Base-by-base conservation (phyloP, 2,329 filamentous ascomycete species). In the Aspergillus floridensis region DNA sequence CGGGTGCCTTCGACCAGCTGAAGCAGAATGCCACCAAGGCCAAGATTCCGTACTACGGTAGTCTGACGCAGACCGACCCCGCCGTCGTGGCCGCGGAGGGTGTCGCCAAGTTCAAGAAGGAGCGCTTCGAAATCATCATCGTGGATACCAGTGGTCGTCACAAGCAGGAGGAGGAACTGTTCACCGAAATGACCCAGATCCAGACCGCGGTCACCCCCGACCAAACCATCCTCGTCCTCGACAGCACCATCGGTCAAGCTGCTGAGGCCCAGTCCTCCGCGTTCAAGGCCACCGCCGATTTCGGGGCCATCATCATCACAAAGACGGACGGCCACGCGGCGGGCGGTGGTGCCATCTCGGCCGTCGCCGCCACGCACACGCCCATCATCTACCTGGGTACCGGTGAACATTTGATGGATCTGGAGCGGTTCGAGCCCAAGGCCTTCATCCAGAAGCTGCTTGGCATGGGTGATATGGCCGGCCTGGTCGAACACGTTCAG, bases 11-110 rank as follows among this genome's bases (percentile, higher is more conserved):
- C 68, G 95, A 99, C 74, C 95, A 99, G 80, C 78, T 99, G 75
- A 98, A 98, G 80, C 95, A 99, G 79, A 99, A 99, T 75, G 95
- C 95, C 1, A 98, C 92, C 35, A 99, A 98, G 77, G 95, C 95
- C 53, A 98, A 98, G 81, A 98, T 99, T 55, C 95, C 95, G 10
- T 99, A 99, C 83, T 99, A 96, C 75, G 95, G 95, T 70, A 96
- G 91, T 59, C 82, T 99, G 65, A 99, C 93, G 2, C 92, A 99
- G 79, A 97, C 93, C 7, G 95, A 99, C 72, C 95, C 95, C 0
- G 92, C 93, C 0, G 88, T 92, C 5, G 95, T 99, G 19, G 93
- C 95, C 0, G 86, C 87, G n/a, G 93, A 97, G 67, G 95, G 95
- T 79, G 95, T 99, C 32, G 92, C 96, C 50, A 96, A 98, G 78